These are phyloP conservation scores for Dispira parvispora DNA, from an alignment of 192 early-diverging fungal genomes.

Conservation along the genomic window DNA sequence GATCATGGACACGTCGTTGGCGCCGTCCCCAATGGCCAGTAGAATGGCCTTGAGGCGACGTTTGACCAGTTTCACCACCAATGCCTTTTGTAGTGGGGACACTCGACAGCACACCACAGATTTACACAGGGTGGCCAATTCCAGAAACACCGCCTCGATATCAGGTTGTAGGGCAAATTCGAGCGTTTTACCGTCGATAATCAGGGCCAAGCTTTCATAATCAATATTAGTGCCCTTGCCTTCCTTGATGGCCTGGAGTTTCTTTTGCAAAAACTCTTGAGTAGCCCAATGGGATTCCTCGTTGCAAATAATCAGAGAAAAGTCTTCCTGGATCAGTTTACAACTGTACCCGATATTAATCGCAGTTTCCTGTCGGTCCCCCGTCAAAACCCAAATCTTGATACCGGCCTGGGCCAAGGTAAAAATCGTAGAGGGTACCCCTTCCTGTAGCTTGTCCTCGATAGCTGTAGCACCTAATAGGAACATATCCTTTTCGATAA, in stretches of 20 bases:
- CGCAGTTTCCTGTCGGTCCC: slow-evolving; percentile 95
- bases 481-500: slow-evolving; percentile 86
- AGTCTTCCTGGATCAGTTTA: slow-evolving; percentile 91
- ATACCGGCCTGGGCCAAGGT: slow-evolving; percentile 90
- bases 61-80: slow-evolving; percentile 97
- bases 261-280: slow-evolving; percentile 78
- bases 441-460: slow-evolving; percentile 96
- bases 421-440: slow-evolving; percentile 95
- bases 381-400: slow-evolving; percentile 95
- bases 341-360: slow-evolving; percentile 98
- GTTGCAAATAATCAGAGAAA: slow-evolving; percentile 87
- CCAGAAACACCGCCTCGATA: slow-evolving; percentile 60
- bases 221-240: slow-evolving; percentile 21
- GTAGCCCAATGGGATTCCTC: slow-evolving; percentile 83
- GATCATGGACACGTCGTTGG: slow-evolving; percentile 99
- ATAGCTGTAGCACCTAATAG: slow-evolving; percentile 95
- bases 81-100: slow-evolving; percentile 92
- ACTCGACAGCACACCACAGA: slow-evolving; percentile 98
- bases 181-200: slow-evolving; percentile 90
- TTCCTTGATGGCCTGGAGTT: slow-evolving; percentile 63
- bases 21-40: slow-evolving; percentile 95
- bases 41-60: slow-evolving; percentile 74
- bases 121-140: slow-evolving; percentile 81
- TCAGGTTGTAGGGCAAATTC: slow-evolving; percentile 87
- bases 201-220: slow-evolving; percentile 62